Percentiles rank a stretch among this genome's conserved stretches.
Evolutionary conservation across 768 basidiomycete genomes (phyloP).

Genomic region (Ramaria rubella): DNA sequence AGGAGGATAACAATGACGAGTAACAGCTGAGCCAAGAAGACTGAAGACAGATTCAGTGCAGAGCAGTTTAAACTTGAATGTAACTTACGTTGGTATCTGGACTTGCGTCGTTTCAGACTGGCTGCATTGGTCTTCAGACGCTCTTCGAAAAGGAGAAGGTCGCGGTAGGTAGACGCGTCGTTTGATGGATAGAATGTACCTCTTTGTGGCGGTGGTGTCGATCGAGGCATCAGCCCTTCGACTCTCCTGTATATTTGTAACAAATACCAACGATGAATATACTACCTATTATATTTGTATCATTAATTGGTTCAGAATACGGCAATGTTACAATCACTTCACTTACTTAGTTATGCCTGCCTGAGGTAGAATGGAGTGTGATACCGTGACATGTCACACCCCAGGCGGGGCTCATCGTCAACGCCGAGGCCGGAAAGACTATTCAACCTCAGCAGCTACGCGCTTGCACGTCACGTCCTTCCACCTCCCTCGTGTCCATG

Average conservation of each 20-base stretch:
- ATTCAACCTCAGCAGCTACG: too few species aligned
- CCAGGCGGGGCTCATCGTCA: too few species aligned
- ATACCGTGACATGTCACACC: too few species aligned
- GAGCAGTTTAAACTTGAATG: slow-evolving; percentile 5
- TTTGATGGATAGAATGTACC: slow-evolving; percentile 53
- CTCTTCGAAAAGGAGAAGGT: slow-evolving; percentile 91
- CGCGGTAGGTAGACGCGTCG: slow-evolving; percentile 76
- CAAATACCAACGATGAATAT: too few species aligned
- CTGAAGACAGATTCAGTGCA: slow-evolving; percentile 35
- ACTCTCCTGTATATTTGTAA: too few species aligned
- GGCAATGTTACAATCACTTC: too few species aligned
- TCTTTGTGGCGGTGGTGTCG: slow-evolving; percentile 22
- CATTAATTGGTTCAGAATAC: too few species aligned
- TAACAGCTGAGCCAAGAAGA: slow-evolving; percentile 68
- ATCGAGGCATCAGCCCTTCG: not conserved
- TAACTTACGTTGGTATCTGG: slow-evolving; percentile 71
- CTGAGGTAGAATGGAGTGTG: too few species aligned
- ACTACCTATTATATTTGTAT: too few species aligned
- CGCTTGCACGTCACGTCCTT: not conserved
- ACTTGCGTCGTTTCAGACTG: slow-evolving; percentile 70
- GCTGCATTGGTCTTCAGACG: slow-evolving; percentile 91
- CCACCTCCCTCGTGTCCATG: not conserved
- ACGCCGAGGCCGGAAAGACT: too few species aligned
- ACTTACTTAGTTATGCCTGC: too few species aligned
- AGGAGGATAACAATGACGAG: slow-evolving; percentile 64